A percentile compares a stretch with the other conserved stretches of the same genome.
phyloP scores from a whole-genome alignment of 306 rosid species.

The Glycine latifolia region DNA sequence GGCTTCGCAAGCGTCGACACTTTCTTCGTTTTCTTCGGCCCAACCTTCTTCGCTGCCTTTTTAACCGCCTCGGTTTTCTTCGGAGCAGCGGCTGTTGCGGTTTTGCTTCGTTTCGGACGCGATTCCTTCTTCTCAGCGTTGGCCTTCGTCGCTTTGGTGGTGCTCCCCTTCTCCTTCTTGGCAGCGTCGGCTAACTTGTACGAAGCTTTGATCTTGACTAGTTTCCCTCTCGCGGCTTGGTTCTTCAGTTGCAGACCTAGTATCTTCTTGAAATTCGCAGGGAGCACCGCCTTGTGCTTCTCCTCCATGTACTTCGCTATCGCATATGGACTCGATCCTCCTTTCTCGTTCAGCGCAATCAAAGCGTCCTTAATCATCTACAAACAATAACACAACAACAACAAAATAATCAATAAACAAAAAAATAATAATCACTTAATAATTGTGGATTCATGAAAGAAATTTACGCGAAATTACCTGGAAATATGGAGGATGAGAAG shows the following conservation, averaged over 20 bases:
- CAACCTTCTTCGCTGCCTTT: slow-evolving; percentile 22
- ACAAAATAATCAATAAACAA: not conserved
- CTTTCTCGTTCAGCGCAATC: slow-evolving; percentile 68
- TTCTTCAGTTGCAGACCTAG: slow-evolving; percentile 81
- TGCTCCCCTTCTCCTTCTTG: slow-evolving; percentile 1
- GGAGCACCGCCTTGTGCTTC: slow-evolving; percentile 77
- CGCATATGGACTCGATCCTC: slow-evolving; percentile 90
- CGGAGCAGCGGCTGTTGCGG: slow-evolving; percentile 8
- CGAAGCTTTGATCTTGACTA: slow-evolving; percentile 80
- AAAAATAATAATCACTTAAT: not conserved
- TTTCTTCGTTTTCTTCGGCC: slow-evolving; percentile 56
- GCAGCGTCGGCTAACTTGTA: slow-evolving; percentile 65
- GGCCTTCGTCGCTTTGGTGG: not conserved
- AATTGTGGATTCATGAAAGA: not conserved
- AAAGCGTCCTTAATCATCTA: slow-evolving; percentile 93
- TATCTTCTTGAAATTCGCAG: slow-evolving; percentile 79
- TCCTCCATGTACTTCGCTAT: slow-evolving; percentile 91
- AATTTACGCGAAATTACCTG: slow-evolving; percentile 54
- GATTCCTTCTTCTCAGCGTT: slow-evolving; percentile 46
- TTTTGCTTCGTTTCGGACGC: slow-evolving; percentile 35
- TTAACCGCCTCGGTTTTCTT: slow-evolving; percentile 45
- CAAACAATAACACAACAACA: not conserved
- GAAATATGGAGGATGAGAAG: slow-evolving; percentile 87
- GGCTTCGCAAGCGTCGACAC: slow-evolving; percentile 63
- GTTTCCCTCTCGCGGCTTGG: slow-evolving; percentile 69